Evolutionary conservation across 768 basidiomycete genomes (phyloP), one percentile per base, ranked within the genome.

Genomic region (Pholiota microspora): DNA sequence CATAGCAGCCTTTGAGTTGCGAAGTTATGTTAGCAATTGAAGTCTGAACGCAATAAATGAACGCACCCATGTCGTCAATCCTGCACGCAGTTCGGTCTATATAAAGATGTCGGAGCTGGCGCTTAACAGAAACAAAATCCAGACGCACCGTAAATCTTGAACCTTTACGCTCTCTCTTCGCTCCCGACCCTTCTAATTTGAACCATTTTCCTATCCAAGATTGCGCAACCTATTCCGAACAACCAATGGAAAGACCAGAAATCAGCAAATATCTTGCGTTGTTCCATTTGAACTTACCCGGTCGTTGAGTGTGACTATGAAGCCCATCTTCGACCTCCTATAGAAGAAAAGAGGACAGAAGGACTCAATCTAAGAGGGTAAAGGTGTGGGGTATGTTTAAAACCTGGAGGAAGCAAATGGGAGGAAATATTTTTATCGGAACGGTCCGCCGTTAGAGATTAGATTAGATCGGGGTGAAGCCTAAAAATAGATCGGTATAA

Each of bases 51-150:
- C 23, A 27, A 16, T 9, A 29, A 7, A 4, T 25, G 29, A n/a
- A 64, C 84, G 66, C 62, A 88, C 88, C 88, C 88, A 91, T 73
- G 89, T 91, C 53, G 89, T 91, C 34, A 90, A 23, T 29, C 89
- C 89, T 16, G 89, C 89, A 54, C 88, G 86, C 51, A 91, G 71
- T 69, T 91, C 89, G 23, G 86, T 89, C 86, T 89, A 64, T 25
- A 21, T 47, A 7, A 35, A 29, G 21, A 34, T 23, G 34, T 45
- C 27, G 50, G 1, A 27, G 36, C 8, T 28, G 27, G 40, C 28
- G 25, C 24, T 8, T 42, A 45, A 23, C 46, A 42, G 56, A 56
- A 31, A 6, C 12, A 31, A 2, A 28, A 27, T 27, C 10, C 21
- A 7, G 45, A 64, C 70, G 47, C 42, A 82, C 79, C 59, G 78